Percentiles rank a stretch among this genome's conserved stretches.
phyloP scores from a whole-genome alignment of 371 early-diverging fungal genomes.

The Mitosporidium daphniae region DNA sequence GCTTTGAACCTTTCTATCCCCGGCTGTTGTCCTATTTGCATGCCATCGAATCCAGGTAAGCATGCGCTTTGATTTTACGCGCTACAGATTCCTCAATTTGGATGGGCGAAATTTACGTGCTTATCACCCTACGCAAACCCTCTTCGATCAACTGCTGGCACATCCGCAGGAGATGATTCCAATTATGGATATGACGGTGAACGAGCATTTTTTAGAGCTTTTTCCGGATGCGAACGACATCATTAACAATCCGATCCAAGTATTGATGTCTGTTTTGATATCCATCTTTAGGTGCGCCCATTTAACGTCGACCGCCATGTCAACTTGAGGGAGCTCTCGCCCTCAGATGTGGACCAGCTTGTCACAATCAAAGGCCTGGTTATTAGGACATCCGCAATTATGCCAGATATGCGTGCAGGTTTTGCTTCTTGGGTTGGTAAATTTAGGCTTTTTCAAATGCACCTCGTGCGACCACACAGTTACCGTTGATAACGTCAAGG shows the following conservation, averaged over 20 bases:
- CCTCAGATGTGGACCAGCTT: slow-evolving; percentile 76
- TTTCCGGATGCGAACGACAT: slow-evolving; percentile 18
- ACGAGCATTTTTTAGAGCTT: slow-evolving; percentile 27
- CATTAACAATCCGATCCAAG: background rate
- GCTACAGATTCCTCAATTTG: slow-evolving; percentile 32
- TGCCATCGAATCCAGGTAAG: slow-evolving; percentile 4
- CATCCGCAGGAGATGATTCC: slow-evolving; percentile 96
- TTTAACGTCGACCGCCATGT: slow-evolving; percentile 34
- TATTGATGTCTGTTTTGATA: slow-evolving; percentile 1
- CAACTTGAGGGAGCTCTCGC: slow-evolving; percentile 76
- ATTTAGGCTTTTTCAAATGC: slow-evolving; percentile 48
- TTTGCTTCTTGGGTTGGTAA: slow-evolving; percentile 1
- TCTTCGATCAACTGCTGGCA: slow-evolving; percentile 45
- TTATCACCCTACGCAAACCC: slow-evolving; percentile 9
- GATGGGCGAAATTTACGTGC: slow-evolving; percentile 45
- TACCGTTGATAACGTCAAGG: slow-evolving; percentile 46
- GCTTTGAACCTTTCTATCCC: too few relatives aligned
- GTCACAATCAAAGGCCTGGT: slow-evolving; percentile 78
- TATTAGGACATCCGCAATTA: slow-evolving; percentile 51
- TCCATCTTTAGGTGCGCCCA: slow-evolving; percentile 30
- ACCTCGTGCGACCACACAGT: slow-evolving; percentile 37
- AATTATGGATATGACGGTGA: slow-evolving; percentile 46
- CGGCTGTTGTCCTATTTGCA: background rate
- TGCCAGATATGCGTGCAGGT: slow-evolving; percentile 69
- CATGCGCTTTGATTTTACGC: slow-evolving; percentile 22